These are phyloP conservation scores for Cladophialophora yegresii DNA, from an alignment of 2,329 filamentous ascomycete genomes.

Conservation along the genomic window DNA sequence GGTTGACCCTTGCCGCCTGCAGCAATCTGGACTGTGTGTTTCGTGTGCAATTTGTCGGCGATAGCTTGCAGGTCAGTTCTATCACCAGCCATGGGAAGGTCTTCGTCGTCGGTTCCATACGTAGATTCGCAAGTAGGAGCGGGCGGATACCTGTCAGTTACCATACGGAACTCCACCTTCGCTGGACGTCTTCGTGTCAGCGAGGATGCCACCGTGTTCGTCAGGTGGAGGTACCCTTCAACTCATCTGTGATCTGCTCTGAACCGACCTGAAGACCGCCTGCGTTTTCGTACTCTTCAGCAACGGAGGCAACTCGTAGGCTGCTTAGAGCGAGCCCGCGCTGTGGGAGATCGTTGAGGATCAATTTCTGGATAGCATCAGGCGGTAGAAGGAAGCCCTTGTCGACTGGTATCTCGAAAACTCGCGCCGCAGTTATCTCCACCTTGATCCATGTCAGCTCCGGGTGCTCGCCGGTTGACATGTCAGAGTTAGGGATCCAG, in stretches of 20 bases:
- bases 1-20: neutral
- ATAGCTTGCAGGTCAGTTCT: neutral
- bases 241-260: neutral
- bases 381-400: neutral
- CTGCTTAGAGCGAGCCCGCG: neutral
- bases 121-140: neutral
- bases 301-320: neutral
- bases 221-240: constrained; percentile 2
- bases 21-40: neutral
- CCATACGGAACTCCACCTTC: constrained; percentile 4
- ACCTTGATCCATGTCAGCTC: neutral
- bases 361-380: neutral
- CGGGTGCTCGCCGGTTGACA: neutral
- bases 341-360: neutral
- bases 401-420: neutral
- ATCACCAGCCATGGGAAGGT: neutral
- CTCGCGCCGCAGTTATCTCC: neutral
- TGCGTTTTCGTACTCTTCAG: neutral
- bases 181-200: neutral
- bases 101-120: neutral
- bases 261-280: neutral
- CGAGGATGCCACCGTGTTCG: neutral
- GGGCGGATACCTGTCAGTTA: neutral
- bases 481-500: neutral
- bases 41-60: neutral